Percentiles rank a stretch among this genome's conserved stretches.
Conservation (phyloP, 805 yeast species). For the Lachancea fermentati region DNA sequence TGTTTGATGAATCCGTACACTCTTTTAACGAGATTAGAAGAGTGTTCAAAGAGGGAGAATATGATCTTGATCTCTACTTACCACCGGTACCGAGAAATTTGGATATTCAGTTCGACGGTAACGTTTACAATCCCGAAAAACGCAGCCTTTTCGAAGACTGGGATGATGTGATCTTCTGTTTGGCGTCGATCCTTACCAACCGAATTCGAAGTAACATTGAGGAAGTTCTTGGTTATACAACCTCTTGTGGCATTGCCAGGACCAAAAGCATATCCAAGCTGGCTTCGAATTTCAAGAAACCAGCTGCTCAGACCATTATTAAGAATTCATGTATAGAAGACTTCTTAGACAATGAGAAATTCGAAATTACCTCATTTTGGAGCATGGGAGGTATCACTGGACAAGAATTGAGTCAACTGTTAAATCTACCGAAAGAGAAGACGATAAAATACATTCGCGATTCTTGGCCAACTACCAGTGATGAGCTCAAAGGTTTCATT, state of each 20-base stretch:
- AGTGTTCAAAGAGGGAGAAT: constrained; percentile 21
- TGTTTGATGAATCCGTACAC: constrained; percentile 15
- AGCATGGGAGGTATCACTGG: constrained; percentile 92
- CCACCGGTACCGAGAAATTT: constrained; percentile 23
- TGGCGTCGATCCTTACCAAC: constrained; percentile 58
- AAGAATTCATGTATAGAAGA: constrained; percentile 40
- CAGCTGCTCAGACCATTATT: constrained; percentile 78
- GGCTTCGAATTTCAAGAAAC: constrained; percentile 81
- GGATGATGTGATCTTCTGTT: constrained; percentile 70
- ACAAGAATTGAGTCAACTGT: constrained; percentile 42
- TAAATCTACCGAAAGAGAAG: constrained; percentile 46
- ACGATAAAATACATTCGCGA: constrained; percentile 49
- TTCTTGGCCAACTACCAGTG: constrained; percentile 37
- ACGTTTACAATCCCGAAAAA: constrained; percentile 15
- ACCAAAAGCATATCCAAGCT: constrained; percentile 78
- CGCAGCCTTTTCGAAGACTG: constrained; percentile 43
- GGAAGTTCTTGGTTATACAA: constrained; percentile 64
- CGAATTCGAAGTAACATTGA: constrained; percentile 50
- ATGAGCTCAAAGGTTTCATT: constrained; percentile 26
- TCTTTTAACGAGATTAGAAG: constrained; percentile 14
- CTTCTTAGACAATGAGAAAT: constrained; percentile 48
- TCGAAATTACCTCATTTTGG: constrained; percentile 71
- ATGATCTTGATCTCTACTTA: constrained; percentile 19
- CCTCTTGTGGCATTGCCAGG: constrained; percentile 82
- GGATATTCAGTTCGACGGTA: constrained; percentile 19